Evolutionary conservation across 768 basidiomycete species (phyloP).

Genomic region (Boletus sp.): DNA sequence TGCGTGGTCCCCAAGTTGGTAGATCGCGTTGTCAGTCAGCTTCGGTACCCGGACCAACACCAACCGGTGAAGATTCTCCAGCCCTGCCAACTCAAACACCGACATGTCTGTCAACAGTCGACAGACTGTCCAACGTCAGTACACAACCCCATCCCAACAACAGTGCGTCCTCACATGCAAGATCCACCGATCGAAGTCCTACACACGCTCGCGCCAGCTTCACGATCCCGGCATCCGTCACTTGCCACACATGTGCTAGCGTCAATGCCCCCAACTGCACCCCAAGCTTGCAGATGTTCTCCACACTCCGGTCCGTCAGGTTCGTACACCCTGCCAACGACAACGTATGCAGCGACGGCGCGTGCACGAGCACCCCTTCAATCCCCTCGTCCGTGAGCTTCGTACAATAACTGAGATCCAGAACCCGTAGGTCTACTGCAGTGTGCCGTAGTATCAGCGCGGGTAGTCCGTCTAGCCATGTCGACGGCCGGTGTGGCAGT

Average conservation of each 20-base stretch:
- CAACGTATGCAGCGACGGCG: slow-evolving; percentile 71
- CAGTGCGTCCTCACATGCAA: slow-evolving; percentile 64
- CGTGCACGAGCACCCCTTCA: slow-evolving; percentile 70
- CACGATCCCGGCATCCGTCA: slow-evolving; percentile 76
- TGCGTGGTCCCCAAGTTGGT: slow-evolving; percentile 72
- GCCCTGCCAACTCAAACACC: slow-evolving; percentile 71
- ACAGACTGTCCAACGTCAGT: slow-evolving; percentile 56
- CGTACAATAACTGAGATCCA: slow-evolving; percentile 74
- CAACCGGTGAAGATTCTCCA: slow-evolving; percentile 69
- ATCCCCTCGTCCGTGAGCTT: slow-evolving; percentile 72
- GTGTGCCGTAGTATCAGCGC: slow-evolving; percentile 60
- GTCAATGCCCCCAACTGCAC: slow-evolving; percentile 76
- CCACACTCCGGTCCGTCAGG: slow-evolving; percentile 70
- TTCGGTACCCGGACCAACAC: slow-evolving; percentile 78
- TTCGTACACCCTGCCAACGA: slow-evolving; percentile 72
- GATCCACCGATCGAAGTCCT: slow-evolving; percentile 76
- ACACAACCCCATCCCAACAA: slow-evolving; percentile 1
- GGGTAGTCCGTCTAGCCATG: slow-evolving; percentile 60
- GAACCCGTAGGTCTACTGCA: slow-evolving; percentile 69
- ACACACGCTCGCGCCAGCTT: slow-evolving; percentile 66
- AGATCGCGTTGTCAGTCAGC: slow-evolving; percentile 80
- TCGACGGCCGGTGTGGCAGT: slow-evolving; percentile 51
- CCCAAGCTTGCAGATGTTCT: slow-evolving; percentile 66
- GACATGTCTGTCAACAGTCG: slow-evolving; percentile 80
- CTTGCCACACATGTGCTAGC: slow-evolving; percentile 72